Evolutionary conservation across 2,329 filamentous ascomycete genomes (phyloP), one percentile per base, ranked within the genome.

Genomic region (Xylariaceae sp.): DNA sequence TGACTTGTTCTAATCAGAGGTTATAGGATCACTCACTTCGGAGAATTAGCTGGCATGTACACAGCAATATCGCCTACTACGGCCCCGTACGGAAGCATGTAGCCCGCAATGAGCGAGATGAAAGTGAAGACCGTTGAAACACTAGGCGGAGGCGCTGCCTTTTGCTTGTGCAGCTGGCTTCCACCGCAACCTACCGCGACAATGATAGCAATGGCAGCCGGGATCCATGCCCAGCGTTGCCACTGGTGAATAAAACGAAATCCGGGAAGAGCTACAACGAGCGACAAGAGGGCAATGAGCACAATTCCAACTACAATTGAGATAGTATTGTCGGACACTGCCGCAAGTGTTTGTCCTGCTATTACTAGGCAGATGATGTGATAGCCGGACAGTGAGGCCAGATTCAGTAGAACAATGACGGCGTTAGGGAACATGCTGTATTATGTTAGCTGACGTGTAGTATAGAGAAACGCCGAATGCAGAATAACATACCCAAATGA

Each of bases 261-360:
- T 4, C 83, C 83, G 56, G 77, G 82, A 64, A 86, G 85, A 0
- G 81, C 82, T 43, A 86, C 77, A 41, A 80, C 58, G n/a, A 86
- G 71, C 0, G 78, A 76, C 1, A 84, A 57, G 2, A 85, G 51
- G 7, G 76, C 74, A 52, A 83, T 80, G 51, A 87, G 77, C 59
- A 85, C 77, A 46, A 87, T 86, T 39, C 83, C 83, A n/a, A 80
- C 76, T 5, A 75, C 74, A 0, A 79, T 72, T 19, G 73, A 77
- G 17, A 87, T 64, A 19, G 64, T 65, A 31, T 74, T 75, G 41
- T 69, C 67, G 9, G 75, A 75, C 7, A 82, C 76, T 9, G 81
- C 80, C 0, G 79, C 75, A 12, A 84, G 71, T 38, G 77, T 81
- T 62, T 82, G 77, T 2, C 83, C 83, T 18, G 81, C 82, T 13